These are phyloP conservation scores for Sphagnum magellanicum DNA, from an alignment of 228 moss, liverwort and hornwort species.

Conservation along the genomic window DNA sequence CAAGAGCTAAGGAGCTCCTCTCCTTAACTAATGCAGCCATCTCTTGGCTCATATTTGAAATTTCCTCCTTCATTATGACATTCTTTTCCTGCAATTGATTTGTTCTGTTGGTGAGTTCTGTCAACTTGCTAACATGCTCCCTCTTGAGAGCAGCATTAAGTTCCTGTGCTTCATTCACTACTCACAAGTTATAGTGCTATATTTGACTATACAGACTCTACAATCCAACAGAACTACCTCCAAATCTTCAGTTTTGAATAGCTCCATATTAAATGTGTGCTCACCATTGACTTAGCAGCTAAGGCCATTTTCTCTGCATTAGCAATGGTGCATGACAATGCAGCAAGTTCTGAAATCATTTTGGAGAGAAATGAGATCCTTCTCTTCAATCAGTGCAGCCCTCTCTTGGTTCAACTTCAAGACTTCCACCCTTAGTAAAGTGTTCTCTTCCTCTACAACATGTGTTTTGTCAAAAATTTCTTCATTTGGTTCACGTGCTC, in stretches of 20 bases:
- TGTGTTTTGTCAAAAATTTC: constrained; percentile 18
- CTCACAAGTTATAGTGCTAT: no score
- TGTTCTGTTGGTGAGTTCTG: constrained; percentile 1
- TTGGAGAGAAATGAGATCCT: constrained; percentile 9
- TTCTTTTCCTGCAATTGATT: constrained; percentile 2
- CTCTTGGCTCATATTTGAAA: constrained; percentile 8
- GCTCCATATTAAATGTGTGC: no score
- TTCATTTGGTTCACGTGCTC: constrained; percentile 8
- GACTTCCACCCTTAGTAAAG: constrained; percentile 20
- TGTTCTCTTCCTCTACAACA: constrained; percentile 21
- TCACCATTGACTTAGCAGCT: constrained; percentile 10
- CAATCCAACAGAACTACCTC: no score
- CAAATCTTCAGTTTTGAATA: no score
- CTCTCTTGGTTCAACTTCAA: constrained; percentile 18
- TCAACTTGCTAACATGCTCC: constrained; percentile 3
- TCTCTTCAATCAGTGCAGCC: constrained; percentile 20
- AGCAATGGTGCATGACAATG: not conserved
- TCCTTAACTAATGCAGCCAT: constrained; percentile 16
- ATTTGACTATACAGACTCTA: no score
- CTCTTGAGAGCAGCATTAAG: constrained; percentile 14
- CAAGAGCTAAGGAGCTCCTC: not conserved
- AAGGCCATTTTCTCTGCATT: constrained; percentile 11
- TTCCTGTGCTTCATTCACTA: constrained; percentile 17
- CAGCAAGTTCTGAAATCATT: constrained; percentile 12
- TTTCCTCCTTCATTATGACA: not conserved